Conservation (phyloP, 305 asterid genomes). For the Rubia balearica region DNA sequence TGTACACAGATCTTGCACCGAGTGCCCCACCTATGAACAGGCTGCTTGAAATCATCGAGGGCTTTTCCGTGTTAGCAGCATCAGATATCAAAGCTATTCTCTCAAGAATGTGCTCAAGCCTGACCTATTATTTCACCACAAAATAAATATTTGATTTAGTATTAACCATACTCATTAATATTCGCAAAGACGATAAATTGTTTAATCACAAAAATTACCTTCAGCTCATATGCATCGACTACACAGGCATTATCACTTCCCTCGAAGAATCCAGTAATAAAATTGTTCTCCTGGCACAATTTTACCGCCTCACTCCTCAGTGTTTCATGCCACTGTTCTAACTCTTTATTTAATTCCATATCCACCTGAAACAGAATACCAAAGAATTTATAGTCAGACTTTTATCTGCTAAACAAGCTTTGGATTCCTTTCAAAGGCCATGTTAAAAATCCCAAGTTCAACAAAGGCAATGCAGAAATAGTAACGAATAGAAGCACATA, state of each 20-base stretch:
- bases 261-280: constrained; percentile 86
- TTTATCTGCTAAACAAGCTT: not conserved
- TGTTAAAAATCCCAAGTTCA: not conserved
- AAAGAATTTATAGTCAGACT: not conserved
- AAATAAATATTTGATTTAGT: not conserved
- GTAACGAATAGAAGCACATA: not conserved
- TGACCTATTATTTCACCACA: constrained; percentile 44
- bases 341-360: constrained; percentile 71
- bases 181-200: not conserved
- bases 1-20: constrained; percentile 87
- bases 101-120: constrained; percentile 97
- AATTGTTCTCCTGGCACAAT: constrained; percentile 87
- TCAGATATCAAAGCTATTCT: constrained; percentile 77
- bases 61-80: constrained; percentile 93
- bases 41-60: constrained; percentile 47
- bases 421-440: not conserved
- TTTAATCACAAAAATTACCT: constrained; percentile 37
- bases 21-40: constrained; percentile 92
- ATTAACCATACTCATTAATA: not conserved
- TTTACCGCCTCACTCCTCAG: constrained; percentile 74
- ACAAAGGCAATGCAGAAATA: not conserved
- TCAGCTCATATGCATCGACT: constrained; percentile 93
- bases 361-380: constrained; percentile 55
- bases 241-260: constrained; percentile 78
- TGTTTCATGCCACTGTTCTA: constrained; percentile 93